Conservation (phyloP, 1,139 yeast genomes). For the Debaryomyces udenii region DNA sequence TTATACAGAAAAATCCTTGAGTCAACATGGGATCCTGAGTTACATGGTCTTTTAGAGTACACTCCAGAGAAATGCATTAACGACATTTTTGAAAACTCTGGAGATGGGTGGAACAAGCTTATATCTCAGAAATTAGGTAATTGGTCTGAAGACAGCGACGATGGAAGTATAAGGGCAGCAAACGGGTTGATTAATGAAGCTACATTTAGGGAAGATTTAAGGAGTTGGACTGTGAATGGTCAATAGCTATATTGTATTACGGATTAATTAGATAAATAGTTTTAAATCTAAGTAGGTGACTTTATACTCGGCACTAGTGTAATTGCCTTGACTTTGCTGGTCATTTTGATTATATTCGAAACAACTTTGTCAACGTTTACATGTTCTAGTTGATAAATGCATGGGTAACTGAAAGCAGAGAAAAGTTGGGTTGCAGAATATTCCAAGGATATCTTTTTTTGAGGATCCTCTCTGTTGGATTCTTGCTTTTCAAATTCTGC, state of each 20-base stretch:
- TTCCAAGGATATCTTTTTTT: background rate
- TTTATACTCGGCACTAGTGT: background rate
- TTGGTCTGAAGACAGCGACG: conserved; percentile 33
- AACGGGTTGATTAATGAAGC: conserved; percentile 48
- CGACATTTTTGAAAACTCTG: conserved; percentile 70
- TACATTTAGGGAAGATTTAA: conserved; percentile 44
- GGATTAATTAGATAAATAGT: too few relatives aligned
- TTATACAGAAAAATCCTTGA: conserved; percentile 66
- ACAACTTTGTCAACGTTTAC: conserved; percentile 1
- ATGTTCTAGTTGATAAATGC: background rate
- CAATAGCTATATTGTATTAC: background rate
- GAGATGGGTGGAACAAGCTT: conserved; percentile 64
- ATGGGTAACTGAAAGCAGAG: background rate
- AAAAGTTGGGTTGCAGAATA: background rate
- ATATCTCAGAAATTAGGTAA: conserved; percentile 19
- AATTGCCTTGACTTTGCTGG: conserved; percentile 1
- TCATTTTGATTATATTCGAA: conserved; percentile 1
- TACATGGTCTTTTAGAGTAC: conserved; percentile 58
- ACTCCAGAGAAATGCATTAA: conserved; percentile 74
- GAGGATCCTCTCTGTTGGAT: background rate
- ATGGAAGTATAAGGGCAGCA: conserved; percentile 46
- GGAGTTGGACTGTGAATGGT: conserved; percentile 43
- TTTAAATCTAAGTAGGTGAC: background rate
- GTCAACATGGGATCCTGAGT: conserved; percentile 77
- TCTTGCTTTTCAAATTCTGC: background rate